Evolutionary conservation across 805 yeast genomes (phyloP), one percentile per base, ranked within the genome.

Genomic region (Naumovozyma baii): DNA sequence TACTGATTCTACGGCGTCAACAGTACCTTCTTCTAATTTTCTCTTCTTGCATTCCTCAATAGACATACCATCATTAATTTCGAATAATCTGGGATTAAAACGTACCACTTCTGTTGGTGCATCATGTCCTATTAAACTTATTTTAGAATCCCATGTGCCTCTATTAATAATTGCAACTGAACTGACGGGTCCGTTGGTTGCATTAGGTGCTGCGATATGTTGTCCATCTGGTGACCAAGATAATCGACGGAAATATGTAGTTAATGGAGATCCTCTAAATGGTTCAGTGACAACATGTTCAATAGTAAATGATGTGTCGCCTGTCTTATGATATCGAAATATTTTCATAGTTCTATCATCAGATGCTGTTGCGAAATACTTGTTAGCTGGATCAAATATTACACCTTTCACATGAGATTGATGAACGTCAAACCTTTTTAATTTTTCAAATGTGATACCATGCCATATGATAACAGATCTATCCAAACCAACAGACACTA

Each of bases 361-460:
- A 1, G 95, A 83, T 17, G 94, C 88, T 0, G 99, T 90, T 5
- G 95, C 96, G 66, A 92, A 92, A 60, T 86, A 92, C 63, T 92
- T 92, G 60, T 87, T 87, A 2, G 98, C 98, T 0, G 99, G 99
- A 58, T 92, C 99, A 61, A 92, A 92, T 1, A 90, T 90, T 10
- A 92, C 84, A 41, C 98, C 97, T 61, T 92, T 92, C 19, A 92
- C 96, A 64, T 84, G 90, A 2, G 95, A 83, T 56, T 86, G 94
- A 59, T 92, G 98, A 17, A 87, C 80, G 54, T 90, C 96, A 51
- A 86, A 83, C 25, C 95, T 67, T 57, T 85, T 86, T 41, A 90
- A 76, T 47, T 52, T 85, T 74, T 63, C 92, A 94, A 68, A 92
- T 0, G 96, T 90, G 2, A 76, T 65, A 3, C 96, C 97, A 54